phyloP scores from a whole-genome alignment of 1,284 basidiomycete species.

The Meira nashicola region DNA sequence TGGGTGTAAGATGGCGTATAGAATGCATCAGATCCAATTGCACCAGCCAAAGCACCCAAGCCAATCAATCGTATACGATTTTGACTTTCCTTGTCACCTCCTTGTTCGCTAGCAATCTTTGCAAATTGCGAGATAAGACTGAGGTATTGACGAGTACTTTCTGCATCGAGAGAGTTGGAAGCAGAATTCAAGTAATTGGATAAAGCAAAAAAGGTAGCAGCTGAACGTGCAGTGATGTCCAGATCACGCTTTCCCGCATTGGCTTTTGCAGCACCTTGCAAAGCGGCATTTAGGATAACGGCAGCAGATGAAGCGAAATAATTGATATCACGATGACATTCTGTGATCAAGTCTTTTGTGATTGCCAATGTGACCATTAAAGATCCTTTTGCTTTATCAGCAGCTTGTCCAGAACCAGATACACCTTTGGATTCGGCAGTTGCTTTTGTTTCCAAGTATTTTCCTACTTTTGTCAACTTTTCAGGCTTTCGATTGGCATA shows the following conservation, averaged over 20 bases:
- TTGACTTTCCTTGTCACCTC: constrained; percentile 13
- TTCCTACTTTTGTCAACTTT: constrained; percentile 78
- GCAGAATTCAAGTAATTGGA: constrained; percentile 81
- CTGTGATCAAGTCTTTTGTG: constrained; percentile 75
- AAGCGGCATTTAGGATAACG: constrained; percentile 65
- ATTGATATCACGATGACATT: constrained; percentile 80
- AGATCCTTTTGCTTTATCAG: constrained; percentile 74
- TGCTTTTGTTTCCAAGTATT: constrained; percentile 75
- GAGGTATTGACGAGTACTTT: constrained; percentile 65
- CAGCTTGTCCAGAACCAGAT: constrained; percentile 60
- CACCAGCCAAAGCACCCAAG: constrained; percentile 73
- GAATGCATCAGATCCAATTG: constrained; percentile 76
- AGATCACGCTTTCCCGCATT: constrained; percentile 60
- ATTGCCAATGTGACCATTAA: constrained; percentile 83
- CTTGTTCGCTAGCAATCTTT: constrained; percentile 55
- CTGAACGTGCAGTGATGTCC: constrained; percentile 76
- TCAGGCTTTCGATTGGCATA: constrained; percentile 84
- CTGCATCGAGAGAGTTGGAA: constrained; percentile 62
- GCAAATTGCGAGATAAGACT: constrained; percentile 68
- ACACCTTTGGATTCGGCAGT: constrained; percentile 65
- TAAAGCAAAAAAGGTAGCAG: constrained; percentile 81
- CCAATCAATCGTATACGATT: constrained; percentile 68
- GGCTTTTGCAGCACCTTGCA: constrained; percentile 59
- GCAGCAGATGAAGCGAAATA: constrained; percentile 76
- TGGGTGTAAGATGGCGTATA: constrained; percentile 72